Conservation (phyloP, 306 rosid species). For the Rosa rugosa region DNA sequence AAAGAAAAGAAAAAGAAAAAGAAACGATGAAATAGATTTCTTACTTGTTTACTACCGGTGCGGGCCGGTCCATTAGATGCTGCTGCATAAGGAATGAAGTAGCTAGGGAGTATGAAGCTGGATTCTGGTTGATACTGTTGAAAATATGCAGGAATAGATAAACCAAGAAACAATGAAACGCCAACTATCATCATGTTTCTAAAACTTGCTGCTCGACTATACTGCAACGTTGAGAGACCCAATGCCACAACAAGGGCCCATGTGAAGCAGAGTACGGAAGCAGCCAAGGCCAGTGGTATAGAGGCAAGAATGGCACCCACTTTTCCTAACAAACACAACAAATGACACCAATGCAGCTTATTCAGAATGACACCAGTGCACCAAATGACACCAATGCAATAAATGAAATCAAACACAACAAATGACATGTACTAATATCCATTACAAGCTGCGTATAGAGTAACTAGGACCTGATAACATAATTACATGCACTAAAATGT, state of each 20-base stretch:
- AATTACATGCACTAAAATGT: background rate
- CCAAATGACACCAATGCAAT: background rate
- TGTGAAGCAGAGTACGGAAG: slow-evolving; percentile 78
- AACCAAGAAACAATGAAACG: slow-evolving; percentile 83
- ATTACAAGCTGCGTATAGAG: background rate
- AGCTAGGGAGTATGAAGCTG: slow-evolving; percentile 75
- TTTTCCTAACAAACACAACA: slow-evolving; percentile 56
- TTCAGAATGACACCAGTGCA: background rate
- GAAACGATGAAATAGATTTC: slow-evolving; percentile 10
- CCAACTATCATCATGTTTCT: slow-evolving; percentile 85
- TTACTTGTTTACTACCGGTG: slow-evolving; percentile 64
- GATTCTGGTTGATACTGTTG: slow-evolving; percentile 75
- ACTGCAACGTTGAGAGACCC: slow-evolving; percentile 78
- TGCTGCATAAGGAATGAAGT: slow-evolving; percentile 81
- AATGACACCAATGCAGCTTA: background rate
- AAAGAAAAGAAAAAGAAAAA: background rate
- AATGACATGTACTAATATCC: background rate
- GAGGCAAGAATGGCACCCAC: slow-evolving; percentile 97
- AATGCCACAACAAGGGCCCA: slow-evolving; percentile 85
- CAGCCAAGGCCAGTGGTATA: slow-evolving; percentile 85
- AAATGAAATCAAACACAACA: background rate
- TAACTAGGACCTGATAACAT: background rate
- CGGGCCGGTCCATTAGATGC: slow-evolving; percentile 87
- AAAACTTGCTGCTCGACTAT: slow-evolving; percentile 66
- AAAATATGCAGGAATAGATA: slow-evolving; percentile 89